Evolutionary conservation across 163 green algal genomes (phyloP), one percentile per base, ranked within the genome.

Genomic region (Scenedesmus sp.): DNA sequence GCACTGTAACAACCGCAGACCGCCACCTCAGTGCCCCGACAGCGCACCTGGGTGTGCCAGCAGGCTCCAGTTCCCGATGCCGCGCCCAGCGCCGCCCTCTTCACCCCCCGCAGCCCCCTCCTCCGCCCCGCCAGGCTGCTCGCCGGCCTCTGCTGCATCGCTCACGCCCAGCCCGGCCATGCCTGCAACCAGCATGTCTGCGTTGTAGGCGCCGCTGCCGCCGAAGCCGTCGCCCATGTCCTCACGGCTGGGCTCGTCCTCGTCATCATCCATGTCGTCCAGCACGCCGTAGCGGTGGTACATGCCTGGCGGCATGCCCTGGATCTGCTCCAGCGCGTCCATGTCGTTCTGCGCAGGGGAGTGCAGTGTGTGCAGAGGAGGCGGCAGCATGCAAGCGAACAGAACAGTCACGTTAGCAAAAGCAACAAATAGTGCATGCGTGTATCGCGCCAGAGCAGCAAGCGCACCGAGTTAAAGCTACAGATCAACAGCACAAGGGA

Each of bases 241-340:
- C 10, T 94, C 93, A 9, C 92, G 91, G 5, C 95, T 94, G 73
- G 64, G 34, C 20, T 97, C 95, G 34, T 98, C 96, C 15, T 96
- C 96, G 4, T 97, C 96, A 15, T 97, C 96, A n/a, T 97, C 93
- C 3, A 95, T 95, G 34, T 95, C 95, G 62, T 96, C 91, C 55
- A 95, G 93, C 73, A 94, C 93, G 79, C 95, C 94, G 76, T 98
- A 97, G 9, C 95, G 94, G 92, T 95, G 92, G 87, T 95, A 96
- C 64, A 96, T 94, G 20, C 93, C 91, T 34, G 91, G 93, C 86
- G 95, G 93, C 88, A 95, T 94, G 79, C 92, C 59, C 46, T 88
- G 90, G 82, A 91, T 94, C 90, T 88, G 67, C 93, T 87, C 93
- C 86, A 94, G 91, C 26, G 87, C 1, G 26, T 94, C 90, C 87